Evolutionary conservation across 2,329 filamentous ascomycete genomes (phyloP).

Genomic region (Lasiodiplodia citricola): DNA sequence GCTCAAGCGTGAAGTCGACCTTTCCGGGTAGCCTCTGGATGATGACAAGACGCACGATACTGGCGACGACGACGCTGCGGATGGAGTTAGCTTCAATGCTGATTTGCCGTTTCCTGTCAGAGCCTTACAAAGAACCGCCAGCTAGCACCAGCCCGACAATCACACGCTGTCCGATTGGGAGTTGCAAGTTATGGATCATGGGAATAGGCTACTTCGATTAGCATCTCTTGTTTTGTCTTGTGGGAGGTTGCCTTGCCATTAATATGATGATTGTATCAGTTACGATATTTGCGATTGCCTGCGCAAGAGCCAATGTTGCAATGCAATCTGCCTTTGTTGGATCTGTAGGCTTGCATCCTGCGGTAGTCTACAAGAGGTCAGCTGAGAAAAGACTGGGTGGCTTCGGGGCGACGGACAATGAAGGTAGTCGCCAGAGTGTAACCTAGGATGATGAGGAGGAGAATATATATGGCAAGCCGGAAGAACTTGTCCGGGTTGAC

Average conservation of each 20-base stretch:
- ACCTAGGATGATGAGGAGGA: not conserved
- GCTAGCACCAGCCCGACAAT: slow-evolving; percentile 2
- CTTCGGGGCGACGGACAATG: not conserved
- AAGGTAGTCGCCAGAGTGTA: not conserved
- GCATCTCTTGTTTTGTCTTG: not conserved
- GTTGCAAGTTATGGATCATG: not conserved
- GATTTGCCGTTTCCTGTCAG: not conserved
- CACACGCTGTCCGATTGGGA: not conserved
- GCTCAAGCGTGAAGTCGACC: not conserved
- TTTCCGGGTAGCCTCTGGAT: not conserved
- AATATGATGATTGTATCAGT: slow-evolving; percentile 1
- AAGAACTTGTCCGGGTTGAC: slow-evolving; percentile 7
- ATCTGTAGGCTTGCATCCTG: slow-evolving; percentile 10
- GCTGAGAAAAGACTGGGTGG: not conserved
- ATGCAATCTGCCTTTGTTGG: slow-evolving; percentile 1
- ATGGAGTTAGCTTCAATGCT: not conserved
- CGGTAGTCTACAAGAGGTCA: slow-evolving; percentile 7
- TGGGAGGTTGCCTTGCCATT: not conserved
- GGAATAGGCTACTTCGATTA: not conserved
- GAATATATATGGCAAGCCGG: slow-evolving; percentile 5
- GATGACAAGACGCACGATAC: not conserved
- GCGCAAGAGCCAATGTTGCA: not conserved
- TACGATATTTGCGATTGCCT: slow-evolving; percentile 5
- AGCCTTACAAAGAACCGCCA: slow-evolving; percentile 4
- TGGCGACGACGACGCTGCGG: not conserved